Base-by-base conservation (phyloP, 139 green algal species). In the Axilococcus clingmanii region DNA sequence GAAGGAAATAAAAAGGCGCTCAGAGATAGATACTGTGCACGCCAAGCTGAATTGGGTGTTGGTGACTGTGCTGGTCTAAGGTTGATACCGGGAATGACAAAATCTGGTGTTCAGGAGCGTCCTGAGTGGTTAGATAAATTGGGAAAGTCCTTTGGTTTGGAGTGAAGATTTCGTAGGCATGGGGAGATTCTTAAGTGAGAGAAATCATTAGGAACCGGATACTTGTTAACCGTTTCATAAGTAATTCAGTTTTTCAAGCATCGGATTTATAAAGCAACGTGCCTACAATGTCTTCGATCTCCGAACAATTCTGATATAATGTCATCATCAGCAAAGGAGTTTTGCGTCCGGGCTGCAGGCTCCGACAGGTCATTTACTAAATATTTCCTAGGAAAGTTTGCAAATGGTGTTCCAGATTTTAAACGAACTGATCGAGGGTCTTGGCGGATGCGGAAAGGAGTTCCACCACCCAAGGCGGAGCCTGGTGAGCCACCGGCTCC, bases 11-110 rank as follows among this genome's bases (percentile, higher is more conserved):
- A 73, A 34, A 74, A 57, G 49, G 68, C 61, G 16, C 43, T 86
- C 6, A 31, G 61, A 57, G 65, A 79, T 48, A 80, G 77, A 55
- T 86, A 85, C 50, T 85, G 80, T 66, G 69, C 59, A 23, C 53
- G 81, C 24, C 81, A 89, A 54, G 81, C 81, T 20, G 81, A 87
- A 68, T 55, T 87, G 25, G 81, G 81, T 9, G 55, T 89, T 12
- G 81, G 81, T 6, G 81, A 89, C 66, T 88, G 80, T 57, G 77
- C 66, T 24, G 80, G 80, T 2, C 54, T 88, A 34, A 54, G 69
- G 22, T 50, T 76, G 31, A 82, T 86, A 25, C 79, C 77, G 8
- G 77, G 77, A 35, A 48, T 41, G 43, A 77, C 66, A 11, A 76
- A 84, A 44, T 67, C 22, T 32, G 75, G 75, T 23, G 72, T 79